Evolutionary conservation across 179 eudicot species (phyloP).

Genomic region (Kewa caespitosa): DNA sequence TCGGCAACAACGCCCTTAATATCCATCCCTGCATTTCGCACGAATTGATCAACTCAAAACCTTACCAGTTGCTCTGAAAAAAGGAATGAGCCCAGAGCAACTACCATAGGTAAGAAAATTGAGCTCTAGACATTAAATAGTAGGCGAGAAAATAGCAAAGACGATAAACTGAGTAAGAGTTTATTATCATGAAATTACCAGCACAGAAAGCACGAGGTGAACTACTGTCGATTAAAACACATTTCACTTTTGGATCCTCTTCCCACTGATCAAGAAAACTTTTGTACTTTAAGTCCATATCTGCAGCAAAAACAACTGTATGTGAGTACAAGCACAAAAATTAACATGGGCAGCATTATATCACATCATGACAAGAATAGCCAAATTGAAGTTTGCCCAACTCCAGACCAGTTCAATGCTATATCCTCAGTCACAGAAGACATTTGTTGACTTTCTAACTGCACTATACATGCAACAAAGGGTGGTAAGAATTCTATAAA

Average conservation of each 20-base stretch:
- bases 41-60: conserved; percentile 35
- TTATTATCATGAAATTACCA: conserved; percentile 40
- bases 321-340: not conserved
- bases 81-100: conserved; percentile 19
- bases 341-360: not conserved
- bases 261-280: conserved; percentile 90
- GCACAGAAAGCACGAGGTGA: conserved; percentile 88
- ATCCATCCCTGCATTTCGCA: conserved; percentile 87
- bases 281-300: conserved; percentile 79
- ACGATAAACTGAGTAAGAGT: not conserved
- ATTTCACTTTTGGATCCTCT: conserved; percentile 78
- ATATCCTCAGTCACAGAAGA: not conserved
- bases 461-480: too few relatives aligned
- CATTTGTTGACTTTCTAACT: too few relatives aligned
- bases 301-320: conserved; percentile 36
- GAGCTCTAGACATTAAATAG: conserved; percentile 3
- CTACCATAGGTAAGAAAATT: not conserved
- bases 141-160: not conserved
- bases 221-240: conserved; percentile 72
- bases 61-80: conserved; percentile 28
- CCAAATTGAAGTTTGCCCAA: too few relatives aligned
- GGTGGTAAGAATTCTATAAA: too few relatives aligned
- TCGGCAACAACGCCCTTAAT: conserved; percentile 92
- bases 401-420: too few relatives aligned
- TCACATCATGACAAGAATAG: not conserved